phyloP scores from a whole-genome alignment of 164 flowering plant species.

The Stephania cephalantha region DNA sequence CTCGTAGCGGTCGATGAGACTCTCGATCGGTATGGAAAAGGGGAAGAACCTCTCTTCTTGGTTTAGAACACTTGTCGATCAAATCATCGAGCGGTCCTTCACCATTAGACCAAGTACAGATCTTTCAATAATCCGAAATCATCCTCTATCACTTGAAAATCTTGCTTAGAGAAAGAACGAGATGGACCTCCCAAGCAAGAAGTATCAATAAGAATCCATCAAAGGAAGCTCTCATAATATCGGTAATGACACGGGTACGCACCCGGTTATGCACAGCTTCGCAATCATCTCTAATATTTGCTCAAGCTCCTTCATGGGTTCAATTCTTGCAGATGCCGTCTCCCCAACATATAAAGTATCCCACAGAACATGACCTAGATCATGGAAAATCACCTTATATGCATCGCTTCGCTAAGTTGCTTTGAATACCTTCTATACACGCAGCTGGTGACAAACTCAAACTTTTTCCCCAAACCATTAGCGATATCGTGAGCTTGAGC shows the following conservation, averaged over 20 bases:
- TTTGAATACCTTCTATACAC: constrained; percentile 70
- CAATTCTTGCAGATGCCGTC: constrained; percentile 57
- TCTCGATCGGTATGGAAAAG: constrained; percentile 37
- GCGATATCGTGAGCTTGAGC: constrained; percentile 27
- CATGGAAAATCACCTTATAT: constrained; percentile 77
- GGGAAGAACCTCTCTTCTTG: constrained; percentile 44
- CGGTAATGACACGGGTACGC: constrained; percentile 62
- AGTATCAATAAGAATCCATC: constrained; percentile 81
- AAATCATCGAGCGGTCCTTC: constrained; percentile 83
- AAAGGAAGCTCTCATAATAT: constrained; percentile 78
- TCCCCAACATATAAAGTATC: constrained; percentile 58
- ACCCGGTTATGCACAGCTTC: constrained; percentile 59
- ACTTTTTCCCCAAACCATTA: constrained; percentile 36
- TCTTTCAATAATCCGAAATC: constrained; percentile 63
- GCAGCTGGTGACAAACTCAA: constrained; percentile 58
- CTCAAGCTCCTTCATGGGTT: constrained; percentile 69
- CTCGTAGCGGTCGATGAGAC: constrained; percentile 51
- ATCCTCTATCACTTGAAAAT: constrained; percentile 59
- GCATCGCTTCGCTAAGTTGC: constrained; percentile 81
- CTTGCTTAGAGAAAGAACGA: constrained; percentile 46
- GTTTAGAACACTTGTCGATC: constrained; percentile 49
- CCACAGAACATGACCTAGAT: constrained; percentile 59
- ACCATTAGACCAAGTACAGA: constrained; percentile 31
- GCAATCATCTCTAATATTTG: constrained; percentile 67
- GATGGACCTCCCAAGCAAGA: constrained; percentile 79